phyloP scores from a whole-genome alignment of 2,329 filamentous ascomycete genomes.

The Colletotrichum melonis region DNA sequence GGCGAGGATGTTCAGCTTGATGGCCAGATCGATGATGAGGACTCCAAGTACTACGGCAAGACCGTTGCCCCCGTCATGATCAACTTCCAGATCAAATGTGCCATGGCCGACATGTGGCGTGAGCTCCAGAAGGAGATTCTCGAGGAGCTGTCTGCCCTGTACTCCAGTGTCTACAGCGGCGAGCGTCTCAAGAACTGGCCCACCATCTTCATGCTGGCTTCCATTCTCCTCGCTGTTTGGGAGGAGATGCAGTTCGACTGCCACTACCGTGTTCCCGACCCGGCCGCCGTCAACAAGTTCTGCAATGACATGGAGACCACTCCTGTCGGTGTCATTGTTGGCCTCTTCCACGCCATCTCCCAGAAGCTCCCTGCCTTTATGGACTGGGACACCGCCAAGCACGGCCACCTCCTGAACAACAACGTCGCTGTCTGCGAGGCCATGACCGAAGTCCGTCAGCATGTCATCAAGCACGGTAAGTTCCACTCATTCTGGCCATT shows the following conservation, averaged over 20 bases:
- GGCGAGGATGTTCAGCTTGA: conserved; percentile 82
- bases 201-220: conserved; percentile 97
- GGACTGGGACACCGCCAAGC: conserved; percentile 93
- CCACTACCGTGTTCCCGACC: conserved; percentile 92
- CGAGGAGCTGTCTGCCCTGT: conserved; percentile 90
- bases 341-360: conserved; percentile 96
- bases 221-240: conserved; percentile 93
- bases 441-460: conserved; percentile 93
- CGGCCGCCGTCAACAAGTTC: conserved; percentile 89
- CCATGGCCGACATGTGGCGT: conserved; percentile 97
- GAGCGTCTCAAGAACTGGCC: conserved; percentile 99
- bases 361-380: conserved; percentile 93
- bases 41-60: conserved; percentile 90
- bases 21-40: conserved; percentile 86
- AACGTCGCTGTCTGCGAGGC: conserved; percentile 93
- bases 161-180: conserved; percentile 97
- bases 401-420: conserved; percentile 90
- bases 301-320: conserved; percentile 97
- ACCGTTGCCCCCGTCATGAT: conserved; percentile 97
- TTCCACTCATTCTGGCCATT: conserved; percentile 21
- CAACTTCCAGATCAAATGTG: conserved; percentile 99
- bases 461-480: conserved; percentile 95
- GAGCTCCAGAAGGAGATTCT: conserved; percentile 96
- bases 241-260: conserved; percentile 99
- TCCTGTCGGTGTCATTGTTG: conserved; percentile 95